Evolutionary conservation across 192 early-diverging fungal genomes (phyloP), one percentile per base, ranked within the genome.

Genomic region (Mortierella alpina): DNA sequence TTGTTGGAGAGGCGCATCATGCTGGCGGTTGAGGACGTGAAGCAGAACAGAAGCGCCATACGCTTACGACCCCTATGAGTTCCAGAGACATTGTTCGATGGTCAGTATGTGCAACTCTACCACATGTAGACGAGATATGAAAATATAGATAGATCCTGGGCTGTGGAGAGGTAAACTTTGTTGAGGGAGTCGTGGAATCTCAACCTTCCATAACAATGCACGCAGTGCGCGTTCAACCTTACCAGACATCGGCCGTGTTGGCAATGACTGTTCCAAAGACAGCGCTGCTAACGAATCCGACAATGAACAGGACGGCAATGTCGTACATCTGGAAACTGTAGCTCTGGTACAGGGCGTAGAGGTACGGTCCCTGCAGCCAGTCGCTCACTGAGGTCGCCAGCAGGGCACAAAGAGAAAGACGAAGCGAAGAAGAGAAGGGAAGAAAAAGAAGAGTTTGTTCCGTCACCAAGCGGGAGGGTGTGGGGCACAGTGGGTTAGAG

Each of bases 201-300:
- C 52, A 53, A 4, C 8, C 15, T 10, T 12, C 11, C 11, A 53
- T 14, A 7, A 11, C 51, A 68, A 8, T 12, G 50, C 63, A 14
- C 20, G 44, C 6, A 15, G 10, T 66, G 63, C 2, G 7, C 63
- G 56, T 56, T 44, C 53, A 45, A 17, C 62, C 85, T 49, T 86
- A 92, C 92, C 84, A 82, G 63, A 82, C 88, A 65, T 95, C 93
- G 13, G 91, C 92, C 14, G 92, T 66, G 55, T 89, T 88, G 68
- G 93, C 93, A 49, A 93, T 72, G 8, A 91, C 63, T 3, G 91
- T 93, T 42, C 92, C 92, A 85, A 91, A 88, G 52, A 94, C 70
- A 9, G 92, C 93, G 47, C 90, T 85, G 11, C 88, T 88, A 41
- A 92, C 68, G 70, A 95, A 95, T 18, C 93, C 93, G 12, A 87